phyloP scores from a whole-genome alignment of 768 basidiomycete genomes.

The Lyophyllum decastes region DNA sequence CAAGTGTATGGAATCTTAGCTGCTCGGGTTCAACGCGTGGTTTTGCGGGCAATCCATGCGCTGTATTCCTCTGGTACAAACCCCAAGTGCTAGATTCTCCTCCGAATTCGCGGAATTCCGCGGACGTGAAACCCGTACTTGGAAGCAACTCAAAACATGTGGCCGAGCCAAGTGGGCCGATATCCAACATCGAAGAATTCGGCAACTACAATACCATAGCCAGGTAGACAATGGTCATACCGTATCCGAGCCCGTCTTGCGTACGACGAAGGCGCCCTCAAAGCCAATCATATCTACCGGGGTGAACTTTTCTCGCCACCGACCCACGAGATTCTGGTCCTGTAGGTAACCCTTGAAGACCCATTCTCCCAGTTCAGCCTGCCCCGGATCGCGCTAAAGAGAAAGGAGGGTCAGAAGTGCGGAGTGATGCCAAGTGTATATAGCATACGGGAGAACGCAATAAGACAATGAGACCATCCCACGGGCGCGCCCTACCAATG shows the following conservation, averaged over 20 bases:
- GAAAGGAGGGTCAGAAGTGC: neutral
- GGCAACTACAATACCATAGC: neutral
- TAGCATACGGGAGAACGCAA: constrained; percentile 45
- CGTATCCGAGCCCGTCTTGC: constrained; percentile 21
- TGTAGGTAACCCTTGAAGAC: constrained; percentile 56
- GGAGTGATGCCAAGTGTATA: neutral
- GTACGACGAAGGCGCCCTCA: constrained; percentile 50
- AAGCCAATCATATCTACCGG: constrained; percentile 39
- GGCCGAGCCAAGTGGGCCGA: too few relatives aligned
- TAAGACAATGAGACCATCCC: constrained; percentile 52
- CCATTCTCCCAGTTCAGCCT: constrained; percentile 40
- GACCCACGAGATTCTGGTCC: constrained; percentile 49
- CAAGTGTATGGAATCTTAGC: too few relatives aligned
- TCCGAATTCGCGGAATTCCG: too few relatives aligned
- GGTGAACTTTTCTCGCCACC: constrained; percentile 54
- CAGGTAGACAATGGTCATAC: neutral
- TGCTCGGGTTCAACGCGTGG: too few relatives aligned
- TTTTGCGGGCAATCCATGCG: too few relatives aligned
- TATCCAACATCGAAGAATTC: too few relatives aligned
- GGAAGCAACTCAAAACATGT: too few relatives aligned
- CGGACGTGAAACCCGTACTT: too few relatives aligned
- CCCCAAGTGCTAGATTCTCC: too few relatives aligned
- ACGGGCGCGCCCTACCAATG: constrained; percentile 48
- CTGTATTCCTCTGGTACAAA: too few relatives aligned
- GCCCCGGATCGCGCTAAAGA: constrained; percentile 31